Base-by-base conservation (phyloP, 208 protist genomes). In the Trypanosoma mega region DNA sequence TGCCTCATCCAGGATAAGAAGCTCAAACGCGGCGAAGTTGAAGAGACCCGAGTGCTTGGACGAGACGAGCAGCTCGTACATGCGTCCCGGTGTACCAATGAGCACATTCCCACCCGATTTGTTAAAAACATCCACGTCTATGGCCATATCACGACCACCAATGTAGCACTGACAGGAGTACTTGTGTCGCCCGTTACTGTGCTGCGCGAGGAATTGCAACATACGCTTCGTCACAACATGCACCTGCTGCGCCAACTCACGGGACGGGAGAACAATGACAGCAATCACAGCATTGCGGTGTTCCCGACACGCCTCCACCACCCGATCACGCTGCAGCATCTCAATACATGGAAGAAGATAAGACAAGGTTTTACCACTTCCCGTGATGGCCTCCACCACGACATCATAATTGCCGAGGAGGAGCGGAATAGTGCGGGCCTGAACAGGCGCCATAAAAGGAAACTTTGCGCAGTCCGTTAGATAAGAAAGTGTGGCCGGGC, bases 171-270 rank as follows among this genome's bases (percentile, higher is more conserved):
- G 85, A 50, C 74, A 92, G 2, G 86, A 86, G 63, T 84, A 93
- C 26, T 76, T 63, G 3, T 80, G 85, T n/a, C 85, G 48, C n/a
- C 60, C 71, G 0, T 61, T 23, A 56, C 56, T 72, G 37, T 75
- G 58, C 18, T 78, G 67, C 24, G 75, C 63, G 23, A 97, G 63
- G 41, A 75, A 91, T 45, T 82, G 53, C 20, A 94, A 47, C 85
- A 96, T 96, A 31, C 67, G 57, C 56, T 81, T 85, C 0, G 86
- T 66, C 1, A 94, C 59, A 14, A 82, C 48, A 67, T 93, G 89
- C 18, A 97, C 92, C 72, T 98, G 95, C 69, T 97, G 82, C n/a
- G 95, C 97, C 7, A 98, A 73, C 80, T 98, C 97, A 14, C 96
- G 74, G 11, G 95, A 97, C 3, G 94, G 96, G 8, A 97, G 65